Conservation (phyloP, 1,139 yeast species). For the Taphrina betulina region DNA sequence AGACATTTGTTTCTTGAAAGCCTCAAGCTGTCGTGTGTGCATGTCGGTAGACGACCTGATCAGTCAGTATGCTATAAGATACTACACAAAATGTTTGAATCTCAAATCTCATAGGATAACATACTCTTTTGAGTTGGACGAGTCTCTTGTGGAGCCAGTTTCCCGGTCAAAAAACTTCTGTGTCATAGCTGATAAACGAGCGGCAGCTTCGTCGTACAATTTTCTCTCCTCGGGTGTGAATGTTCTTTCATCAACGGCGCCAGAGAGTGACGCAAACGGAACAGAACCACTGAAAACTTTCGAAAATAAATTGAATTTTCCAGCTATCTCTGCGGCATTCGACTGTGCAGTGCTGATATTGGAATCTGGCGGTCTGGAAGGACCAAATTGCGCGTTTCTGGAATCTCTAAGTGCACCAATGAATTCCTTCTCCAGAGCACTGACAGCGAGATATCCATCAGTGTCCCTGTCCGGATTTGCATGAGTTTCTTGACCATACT, state of each 20-base stretch:
- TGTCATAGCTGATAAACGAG: slow-evolving; percentile 18
- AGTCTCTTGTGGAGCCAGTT: too few relatives aligned
- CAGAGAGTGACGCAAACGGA: slow-evolving; percentile 2
- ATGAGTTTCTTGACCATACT: slow-evolving; percentile 20
- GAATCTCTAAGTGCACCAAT: slow-evolving; percentile 25
- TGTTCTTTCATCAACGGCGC: slow-evolving; percentile 3
- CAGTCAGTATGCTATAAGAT: background rate
- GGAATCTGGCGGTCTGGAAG: slow-evolving; percentile 3
- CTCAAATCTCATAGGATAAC: slow-evolving; percentile 20
- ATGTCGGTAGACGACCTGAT: background rate
- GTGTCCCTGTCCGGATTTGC: slow-evolving; percentile 26
- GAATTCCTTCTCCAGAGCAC: slow-evolving; percentile 20
- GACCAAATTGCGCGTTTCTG: slow-evolving; percentile 3
- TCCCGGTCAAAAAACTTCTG: slow-evolving; percentile 16
- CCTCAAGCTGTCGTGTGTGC: slow-evolving; percentile 13
- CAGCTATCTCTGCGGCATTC: slow-evolving; percentile 22
- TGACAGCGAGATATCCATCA: slow-evolving; percentile 28
- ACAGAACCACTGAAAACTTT: slow-evolving; percentile 26
- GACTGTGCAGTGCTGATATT: background rate
- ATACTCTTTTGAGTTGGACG: too few relatives aligned
- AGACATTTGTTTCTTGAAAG: slow-evolving; percentile 18
- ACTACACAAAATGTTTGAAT: slow-evolving; percentile 1
- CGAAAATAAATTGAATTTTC: slow-evolving; percentile 23
- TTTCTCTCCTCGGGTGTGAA: slow-evolving; percentile 19
- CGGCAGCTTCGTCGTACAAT: slow-evolving; percentile 28